Conservation (phyloP, 352 stramenopile genomes). For the Blastocystis sp. region DNA sequence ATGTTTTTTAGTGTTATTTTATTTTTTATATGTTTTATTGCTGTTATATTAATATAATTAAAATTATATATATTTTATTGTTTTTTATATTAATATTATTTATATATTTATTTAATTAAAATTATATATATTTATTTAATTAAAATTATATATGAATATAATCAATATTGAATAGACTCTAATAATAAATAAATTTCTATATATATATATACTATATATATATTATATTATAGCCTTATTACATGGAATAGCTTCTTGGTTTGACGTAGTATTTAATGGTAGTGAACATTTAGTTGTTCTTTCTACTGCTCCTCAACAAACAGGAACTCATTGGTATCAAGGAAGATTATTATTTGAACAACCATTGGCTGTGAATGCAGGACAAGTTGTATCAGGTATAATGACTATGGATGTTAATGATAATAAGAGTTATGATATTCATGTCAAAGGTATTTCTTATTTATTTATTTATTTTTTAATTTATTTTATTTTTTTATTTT, state of each 20-base stretch:
- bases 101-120: no score
- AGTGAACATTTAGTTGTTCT: constrained; percentile 57
- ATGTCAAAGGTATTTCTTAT: constrained; percentile 51
- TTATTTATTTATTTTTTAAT: background rate
- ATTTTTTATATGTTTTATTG: constrained; percentile 34
- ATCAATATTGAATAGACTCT: background rate
- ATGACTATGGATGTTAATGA: constrained; percentile 74
- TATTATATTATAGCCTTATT: constrained; percentile 53
- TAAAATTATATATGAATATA: no score
- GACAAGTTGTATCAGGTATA: constrained; percentile 62
- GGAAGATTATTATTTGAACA: constrained; percentile 65
- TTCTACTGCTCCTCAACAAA: constrained; percentile 54
- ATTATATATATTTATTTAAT: constrained; percentile 19
- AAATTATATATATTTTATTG: no score
- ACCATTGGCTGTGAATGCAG: constrained; percentile 68
- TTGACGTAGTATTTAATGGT: constrained; percentile 86
- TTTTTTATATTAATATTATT: no score
- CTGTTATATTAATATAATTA: constrained; percentile 45
- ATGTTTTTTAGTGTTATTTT: no score
- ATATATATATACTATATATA: background rate
- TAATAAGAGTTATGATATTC: constrained; percentile 80
- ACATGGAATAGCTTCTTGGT: constrained; percentile 91
- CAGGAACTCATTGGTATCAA: constrained; percentile 63
- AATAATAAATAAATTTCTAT: background rate
- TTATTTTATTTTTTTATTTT: constrained; percentile 11